phyloP scores from a whole-genome alignment of 106 monocot species.

The Acanthochlamys bracteata region DNA sequence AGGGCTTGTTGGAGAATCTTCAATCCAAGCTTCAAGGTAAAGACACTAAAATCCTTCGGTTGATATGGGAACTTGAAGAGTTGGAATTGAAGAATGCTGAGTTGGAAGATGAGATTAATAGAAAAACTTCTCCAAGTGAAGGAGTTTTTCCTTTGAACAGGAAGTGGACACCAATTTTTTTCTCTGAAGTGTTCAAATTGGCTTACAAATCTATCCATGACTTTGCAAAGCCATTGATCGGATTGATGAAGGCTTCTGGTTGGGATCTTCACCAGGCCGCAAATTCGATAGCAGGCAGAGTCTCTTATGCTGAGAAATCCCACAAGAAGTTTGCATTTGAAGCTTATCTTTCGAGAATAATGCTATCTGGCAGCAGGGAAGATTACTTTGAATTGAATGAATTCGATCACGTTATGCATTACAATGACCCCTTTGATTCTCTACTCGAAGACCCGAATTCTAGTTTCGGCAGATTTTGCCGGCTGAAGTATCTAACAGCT shows the following conservation, averaged over 20 bases:
- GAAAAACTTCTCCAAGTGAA: slow-evolving; percentile 14
- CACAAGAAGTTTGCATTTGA: slow-evolving; percentile 91
- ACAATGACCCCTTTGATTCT: slow-evolving; percentile 52
- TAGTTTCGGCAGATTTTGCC: slow-evolving; percentile 55
- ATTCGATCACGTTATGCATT: slow-evolving; percentile 38
- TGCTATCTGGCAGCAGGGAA: slow-evolving; percentile 28
- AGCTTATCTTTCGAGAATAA: slow-evolving; percentile 41
- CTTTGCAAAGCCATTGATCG: slow-evolving; percentile 65
- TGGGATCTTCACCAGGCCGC: slow-evolving; percentile 58
- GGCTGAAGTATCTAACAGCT: slow-evolving; percentile 34
- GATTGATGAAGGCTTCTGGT: slow-evolving; percentile 65
- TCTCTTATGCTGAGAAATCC: slow-evolving; percentile 34
- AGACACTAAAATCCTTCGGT: slow-evolving; percentile 31
- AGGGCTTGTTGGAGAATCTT: slow-evolving; percentile 25
- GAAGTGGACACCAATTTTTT: slow-evolving; percentile 27
- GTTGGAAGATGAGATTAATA: slow-evolving; percentile 30
- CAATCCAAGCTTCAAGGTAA: slow-evolving; percentile 18
- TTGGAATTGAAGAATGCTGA: slow-evolving; percentile 26
- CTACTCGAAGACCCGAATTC: slow-evolving; percentile 52
- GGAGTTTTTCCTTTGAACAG: slow-evolving; percentile 15
- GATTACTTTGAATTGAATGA: slow-evolving; percentile 23
- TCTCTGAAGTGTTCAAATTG: slow-evolving; percentile 22
- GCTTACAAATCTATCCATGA: slow-evolving; percentile 64
- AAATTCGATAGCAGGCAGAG: slow-evolving; percentile 16
- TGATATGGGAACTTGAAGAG: slow-evolving; percentile 30